Evolutionary conservation across 805 yeast genomes (phyloP), one percentile per base, ranked within the genome.

Genomic region (Metschnikowia baotianmanensis): DNA sequence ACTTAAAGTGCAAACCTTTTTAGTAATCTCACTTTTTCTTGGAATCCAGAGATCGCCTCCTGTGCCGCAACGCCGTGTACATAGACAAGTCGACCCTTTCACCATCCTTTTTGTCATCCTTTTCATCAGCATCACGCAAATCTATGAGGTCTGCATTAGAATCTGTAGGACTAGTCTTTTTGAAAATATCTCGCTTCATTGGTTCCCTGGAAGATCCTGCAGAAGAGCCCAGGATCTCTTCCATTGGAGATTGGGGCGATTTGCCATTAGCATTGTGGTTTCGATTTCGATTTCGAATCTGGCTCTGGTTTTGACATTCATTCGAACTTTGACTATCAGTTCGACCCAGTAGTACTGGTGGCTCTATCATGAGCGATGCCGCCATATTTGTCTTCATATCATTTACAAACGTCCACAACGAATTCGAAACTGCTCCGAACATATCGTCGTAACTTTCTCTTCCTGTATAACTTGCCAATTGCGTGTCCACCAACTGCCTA

Each of bases 331-430:
- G n/a, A n/a, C n/a, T n/a, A n/a, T n/a, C n/a, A n/a, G n/a, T n/a
- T n/a, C n/a, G n/a, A n/a, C n/a, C n/a, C n/a, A n/a, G n/a, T n/a
- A n/a, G n/a, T n/a, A n/a, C n/a, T n/a, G n/a, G n/a, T 13, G 33
- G 31, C 11, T 34, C 43, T 3, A 17, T 23, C 31, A 34, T 26
- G 17, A 48, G 34, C 10, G 50, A 19, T 4, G 52, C 30, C 5
- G 34, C 38, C 46, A 48, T 45, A 17, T 48, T 48, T 17, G 40
- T 27, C 34, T 65, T 66, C 13, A 70, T 66, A 38, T 69, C 74
- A 44, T 63, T 67, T 17, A 70, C 71, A 52, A 70, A 69, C 5
- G 71, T 48, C 74, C 74, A 69, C 13, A 70, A 58, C 10, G 71
- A 65, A 13, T 64, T 53, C 7, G 72, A 63, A 3, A 69, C 74